A percentile compares a stretch with the other conserved stretches of the same genome.
These are phyloP conservation scores for Stephanodiscus minutulus DNA, from an alignment of 108 stramenopile genomes.

Conservation along the genomic window DNA sequence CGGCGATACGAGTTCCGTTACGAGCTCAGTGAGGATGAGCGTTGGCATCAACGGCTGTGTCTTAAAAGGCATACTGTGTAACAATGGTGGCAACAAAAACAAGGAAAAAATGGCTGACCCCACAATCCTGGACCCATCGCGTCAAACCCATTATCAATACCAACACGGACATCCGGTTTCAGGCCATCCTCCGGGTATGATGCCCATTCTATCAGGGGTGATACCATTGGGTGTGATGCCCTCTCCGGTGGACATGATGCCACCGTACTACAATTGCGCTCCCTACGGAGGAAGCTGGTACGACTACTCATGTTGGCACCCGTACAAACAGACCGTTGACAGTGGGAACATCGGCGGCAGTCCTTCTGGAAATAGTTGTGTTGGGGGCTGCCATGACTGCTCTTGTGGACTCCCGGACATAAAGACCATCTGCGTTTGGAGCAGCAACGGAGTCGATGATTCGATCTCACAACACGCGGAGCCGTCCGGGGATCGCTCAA, in stretches of 20 bases:
- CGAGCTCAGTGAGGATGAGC: no score
- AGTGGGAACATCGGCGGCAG: no score
- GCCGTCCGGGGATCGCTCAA: no score
- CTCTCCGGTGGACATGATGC: neutral
- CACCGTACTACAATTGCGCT: neutral
- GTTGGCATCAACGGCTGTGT: neutral
- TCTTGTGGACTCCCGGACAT: no score
- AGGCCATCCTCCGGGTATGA: neutral
- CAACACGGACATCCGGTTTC: neutral
- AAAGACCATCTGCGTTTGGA: no score
- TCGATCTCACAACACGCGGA: no score
- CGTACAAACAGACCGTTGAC: neutral
- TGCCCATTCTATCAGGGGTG: neutral
- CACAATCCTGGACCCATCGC: neutral
- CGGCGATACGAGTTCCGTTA: no score
- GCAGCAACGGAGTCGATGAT: no score
- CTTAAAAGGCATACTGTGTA: neutral
- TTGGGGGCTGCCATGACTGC: no score
- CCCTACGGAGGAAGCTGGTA: neutral
- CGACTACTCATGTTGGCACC: neutral
- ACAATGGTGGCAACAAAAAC: neutral
- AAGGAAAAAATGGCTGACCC: neutral
- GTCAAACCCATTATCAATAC: neutral
- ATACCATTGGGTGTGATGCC: neutral
- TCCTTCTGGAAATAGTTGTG: no score